Conservation (phyloP, 1,284 basidiomycete genomes). For the Laetiporus sulphureus region DNA sequence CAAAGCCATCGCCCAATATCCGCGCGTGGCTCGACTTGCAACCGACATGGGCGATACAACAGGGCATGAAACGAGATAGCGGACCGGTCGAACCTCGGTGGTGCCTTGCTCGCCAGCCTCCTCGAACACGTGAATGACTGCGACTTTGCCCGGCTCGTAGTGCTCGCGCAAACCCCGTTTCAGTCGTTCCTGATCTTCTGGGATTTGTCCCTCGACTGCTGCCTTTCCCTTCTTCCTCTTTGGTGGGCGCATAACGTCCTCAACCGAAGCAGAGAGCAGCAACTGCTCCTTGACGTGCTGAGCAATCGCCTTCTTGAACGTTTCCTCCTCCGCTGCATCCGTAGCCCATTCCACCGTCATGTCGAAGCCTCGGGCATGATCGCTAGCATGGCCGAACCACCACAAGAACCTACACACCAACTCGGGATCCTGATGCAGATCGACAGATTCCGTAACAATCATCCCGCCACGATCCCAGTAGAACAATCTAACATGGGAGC, state of each 20-base stretch:
- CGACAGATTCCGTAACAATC: slow-evolving; percentile 7
- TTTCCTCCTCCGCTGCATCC: slow-evolving; percentile 4
- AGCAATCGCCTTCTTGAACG: not conserved
- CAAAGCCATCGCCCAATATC: slow-evolving; percentile 10
- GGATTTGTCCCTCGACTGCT: too few relatives aligned
- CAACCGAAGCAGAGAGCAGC: not conserved
- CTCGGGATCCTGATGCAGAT: slow-evolving; percentile 6
- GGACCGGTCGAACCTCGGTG: too few relatives aligned
- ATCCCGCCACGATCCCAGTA: slow-evolving; percentile 10
- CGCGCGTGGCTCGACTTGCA: slow-evolving; percentile 7
- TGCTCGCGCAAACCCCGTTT: not conserved
- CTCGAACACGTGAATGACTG: too few relatives aligned
- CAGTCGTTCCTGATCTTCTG: too few relatives aligned
- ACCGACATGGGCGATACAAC: slow-evolving; percentile 3
- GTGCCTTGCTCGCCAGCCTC: too few relatives aligned
- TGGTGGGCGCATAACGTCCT: not conserved
- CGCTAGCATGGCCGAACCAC: slow-evolving; percentile 7
- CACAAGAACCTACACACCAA: slow-evolving; percentile 12
- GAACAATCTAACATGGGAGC: slow-evolving; percentile 3
- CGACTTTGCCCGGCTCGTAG: too few relatives aligned
- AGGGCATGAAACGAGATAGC: too few relatives aligned
- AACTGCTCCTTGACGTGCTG: slow-evolving; percentile 5
- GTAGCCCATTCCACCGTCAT: slow-evolving; percentile 1
- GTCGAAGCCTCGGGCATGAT: slow-evolving; percentile 9
- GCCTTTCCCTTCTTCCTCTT: too few relatives aligned